Evolutionary conservation across 805 yeast genomes (phyloP).

Genomic region (Metschnikowia borealis): DNA sequence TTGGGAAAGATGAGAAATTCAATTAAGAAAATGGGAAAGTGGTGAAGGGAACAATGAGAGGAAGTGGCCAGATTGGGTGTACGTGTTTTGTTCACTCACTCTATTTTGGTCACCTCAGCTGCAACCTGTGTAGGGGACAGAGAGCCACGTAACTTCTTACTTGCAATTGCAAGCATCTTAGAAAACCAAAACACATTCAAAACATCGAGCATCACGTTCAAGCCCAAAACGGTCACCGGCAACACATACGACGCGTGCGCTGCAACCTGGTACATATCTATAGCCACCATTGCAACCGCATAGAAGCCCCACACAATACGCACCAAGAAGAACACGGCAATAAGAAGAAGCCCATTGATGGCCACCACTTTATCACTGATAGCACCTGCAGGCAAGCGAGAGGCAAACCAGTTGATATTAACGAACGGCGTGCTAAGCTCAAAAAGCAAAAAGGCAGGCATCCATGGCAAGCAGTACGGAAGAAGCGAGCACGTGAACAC

Average conservation of each 20-base stretch:
- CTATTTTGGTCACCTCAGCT: slow-evolving; percentile 9
- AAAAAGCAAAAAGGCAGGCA: slow-evolving; percentile 77
- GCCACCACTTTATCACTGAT: slow-evolving; percentile 51
- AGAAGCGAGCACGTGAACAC: slow-evolving; percentile 61
- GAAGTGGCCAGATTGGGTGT: too few species aligned
- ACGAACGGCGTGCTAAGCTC: slow-evolving; percentile 95
- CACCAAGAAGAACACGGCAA: slow-evolving; percentile 67
- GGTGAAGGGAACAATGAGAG: too few species aligned
- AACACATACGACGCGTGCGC: slow-evolving; percentile 43
- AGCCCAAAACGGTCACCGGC: slow-evolving; percentile 46
- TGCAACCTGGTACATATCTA: slow-evolving; percentile 44
- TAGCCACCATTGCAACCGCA: slow-evolving; percentile 54
- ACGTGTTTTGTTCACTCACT: background rate
- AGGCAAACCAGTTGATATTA: slow-evolving; percentile 87
- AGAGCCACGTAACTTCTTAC: slow-evolving; percentile 36
- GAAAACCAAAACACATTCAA: slow-evolving; percentile 84
- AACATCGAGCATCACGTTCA: slow-evolving; percentile 60
- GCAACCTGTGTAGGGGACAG: slow-evolving; percentile 5
- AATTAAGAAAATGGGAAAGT: too few species aligned
- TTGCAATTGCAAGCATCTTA: slow-evolving; percentile 79
- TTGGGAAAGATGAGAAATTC: background rate
- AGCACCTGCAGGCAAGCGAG: slow-evolving; percentile 66
- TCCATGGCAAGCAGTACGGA: slow-evolving; percentile 78
- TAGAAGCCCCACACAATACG: slow-evolving; percentile 86
- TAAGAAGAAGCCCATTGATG: slow-evolving; percentile 68